phyloP scores from a whole-genome alignment of 441 rosid species.

The Capsella rubella region DNA sequence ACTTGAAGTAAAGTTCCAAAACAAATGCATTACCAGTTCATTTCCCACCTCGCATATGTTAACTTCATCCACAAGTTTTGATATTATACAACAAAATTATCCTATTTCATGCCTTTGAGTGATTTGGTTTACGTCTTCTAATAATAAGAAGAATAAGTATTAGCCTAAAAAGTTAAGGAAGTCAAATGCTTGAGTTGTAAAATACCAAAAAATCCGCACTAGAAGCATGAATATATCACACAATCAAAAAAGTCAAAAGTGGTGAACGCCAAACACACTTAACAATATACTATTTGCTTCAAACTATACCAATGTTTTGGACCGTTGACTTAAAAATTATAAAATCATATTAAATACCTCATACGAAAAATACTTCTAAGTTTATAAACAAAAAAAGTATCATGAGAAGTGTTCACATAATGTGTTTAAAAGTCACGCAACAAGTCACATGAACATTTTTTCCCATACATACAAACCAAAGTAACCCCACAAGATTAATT shows the following conservation, averaged over 20 bases:
- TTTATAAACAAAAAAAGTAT: neutral
- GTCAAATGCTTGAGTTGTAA: conserved; percentile 43
- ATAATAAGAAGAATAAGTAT: neutral
- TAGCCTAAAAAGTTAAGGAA: conserved; percentile 29
- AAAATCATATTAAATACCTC: conserved; percentile 5
- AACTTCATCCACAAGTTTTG: conserved; percentile 13
- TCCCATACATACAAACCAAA: conserved; percentile 27
- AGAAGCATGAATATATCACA: conserved; percentile 22
- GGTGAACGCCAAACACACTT: conserved; percentile 39
- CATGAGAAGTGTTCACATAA: conserved; percentile 24
- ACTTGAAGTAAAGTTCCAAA: conserved; percentile 34
- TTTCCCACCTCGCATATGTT: conserved; percentile 33
- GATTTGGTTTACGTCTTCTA: neutral
- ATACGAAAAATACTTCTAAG: neutral
- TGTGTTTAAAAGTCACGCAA: conserved; percentile 34
- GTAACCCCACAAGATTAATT: conserved; percentile 20
- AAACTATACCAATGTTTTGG: conserved; percentile 17
- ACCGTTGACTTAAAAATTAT: conserved; percentile 37
- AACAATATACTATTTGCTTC: conserved; percentile 23
- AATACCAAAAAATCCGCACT: conserved; percentile 41
- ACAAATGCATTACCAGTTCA: conserved; percentile 27
- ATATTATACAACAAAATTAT: conserved; percentile 2
- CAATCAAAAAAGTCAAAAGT: conserved; percentile 44
- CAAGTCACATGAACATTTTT: conserved; percentile 45
- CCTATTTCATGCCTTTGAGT: neutral